Percentiles rank a stretch among this genome's conserved stretches.
Evolutionary conservation across 139 green algal species (phyloP).

Genomic region (Prasinococcaceae sp.): DNA sequence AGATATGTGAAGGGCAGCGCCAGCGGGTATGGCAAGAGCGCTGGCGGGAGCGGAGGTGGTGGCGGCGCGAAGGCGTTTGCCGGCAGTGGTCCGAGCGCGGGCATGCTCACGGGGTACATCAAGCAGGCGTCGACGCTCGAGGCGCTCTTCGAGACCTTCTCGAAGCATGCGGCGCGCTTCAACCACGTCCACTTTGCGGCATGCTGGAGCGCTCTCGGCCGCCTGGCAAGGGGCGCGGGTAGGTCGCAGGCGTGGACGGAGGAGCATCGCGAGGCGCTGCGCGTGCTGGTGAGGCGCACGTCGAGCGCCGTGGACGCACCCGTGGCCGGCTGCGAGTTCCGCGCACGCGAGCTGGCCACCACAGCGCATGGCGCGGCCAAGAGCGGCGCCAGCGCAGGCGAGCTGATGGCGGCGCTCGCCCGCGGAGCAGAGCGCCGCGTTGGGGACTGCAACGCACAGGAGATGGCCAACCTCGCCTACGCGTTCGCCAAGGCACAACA

Average conservation of each 20-base stretch:
- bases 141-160: background rate
- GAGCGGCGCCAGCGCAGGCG: background rate
- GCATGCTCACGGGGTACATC: slow-evolving; percentile 15
- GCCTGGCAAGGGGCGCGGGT: background rate
- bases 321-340: too few species aligned
- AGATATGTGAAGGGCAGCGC: too few species aligned
- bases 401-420: slow-evolving; percentile 7
- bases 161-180: background rate
- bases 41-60: too few species aligned
- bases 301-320: background rate
- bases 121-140: slow-evolving; percentile 3
- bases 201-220: slow-evolving; percentile 12
- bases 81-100: too few species aligned
- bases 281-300: background rate
- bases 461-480: slow-evolving; percentile 20
- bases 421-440: background rate
- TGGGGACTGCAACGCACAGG: slow-evolving; percentile 10
- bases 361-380: slow-evolving; percentile 18
- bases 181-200: slow-evolving; percentile 22
- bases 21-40: too few species aligned
- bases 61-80: too few species aligned
- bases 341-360: slow-evolving; percentile 17
- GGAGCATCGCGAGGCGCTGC: slow-evolving; percentile 1
- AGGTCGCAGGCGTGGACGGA: background rate
- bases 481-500: slow-evolving; percentile 16